Conservation (phyloP, 352 stramenopile genomes). For the Globisporangium carolinianum region DNA sequence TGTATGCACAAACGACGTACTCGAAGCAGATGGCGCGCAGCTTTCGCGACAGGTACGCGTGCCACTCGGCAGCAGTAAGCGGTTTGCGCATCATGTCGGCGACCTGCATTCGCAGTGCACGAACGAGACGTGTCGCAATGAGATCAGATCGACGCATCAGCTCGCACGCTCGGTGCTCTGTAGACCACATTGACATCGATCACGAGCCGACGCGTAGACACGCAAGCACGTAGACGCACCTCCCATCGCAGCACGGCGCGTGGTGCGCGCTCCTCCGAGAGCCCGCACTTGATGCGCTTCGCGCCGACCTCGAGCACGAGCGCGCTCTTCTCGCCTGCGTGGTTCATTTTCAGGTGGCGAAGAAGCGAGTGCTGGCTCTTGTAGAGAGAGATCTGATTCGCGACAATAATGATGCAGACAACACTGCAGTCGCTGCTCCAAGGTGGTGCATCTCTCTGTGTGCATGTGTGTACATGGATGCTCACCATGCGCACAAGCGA, state of each 20-base stretch:
- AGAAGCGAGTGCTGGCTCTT: not conserved
- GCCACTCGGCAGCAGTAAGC: slow-evolving; percentile 27
- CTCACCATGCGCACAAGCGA: not conserved
- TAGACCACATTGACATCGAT: too few relatives aligned
- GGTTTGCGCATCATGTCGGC: slow-evolving; percentile 41
- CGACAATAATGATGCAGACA: slow-evolving; percentile 13
- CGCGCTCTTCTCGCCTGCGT: slow-evolving; percentile 40
- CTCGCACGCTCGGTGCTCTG: too few relatives aligned
- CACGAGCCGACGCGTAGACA: too few relatives aligned
- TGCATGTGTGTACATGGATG: not conserved
- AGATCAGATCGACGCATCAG: not conserved
- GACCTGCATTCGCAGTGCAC: slow-evolving; percentile 21
- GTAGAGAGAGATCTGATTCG: not conserved
- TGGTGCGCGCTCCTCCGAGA: slow-evolving; percentile 71
- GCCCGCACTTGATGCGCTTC: slow-evolving; percentile 58
- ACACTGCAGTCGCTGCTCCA: slow-evolving; percentile 9
- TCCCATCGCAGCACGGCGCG: slow-evolving; percentile 63
- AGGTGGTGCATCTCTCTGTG: not conserved
- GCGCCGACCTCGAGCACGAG: slow-evolving; percentile 76
- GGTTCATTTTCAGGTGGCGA: slow-evolving; percentile 9
- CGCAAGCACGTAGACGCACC: slow-evolving; percentile 18
- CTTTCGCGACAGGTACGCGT: slow-evolving; percentile 42
- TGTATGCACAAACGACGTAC: slow-evolving; percentile 24
- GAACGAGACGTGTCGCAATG: not conserved
- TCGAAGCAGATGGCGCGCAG: slow-evolving; percentile 65